Conservation (phyloP, 164 flowering plant species). For the Piper betle region DNA sequence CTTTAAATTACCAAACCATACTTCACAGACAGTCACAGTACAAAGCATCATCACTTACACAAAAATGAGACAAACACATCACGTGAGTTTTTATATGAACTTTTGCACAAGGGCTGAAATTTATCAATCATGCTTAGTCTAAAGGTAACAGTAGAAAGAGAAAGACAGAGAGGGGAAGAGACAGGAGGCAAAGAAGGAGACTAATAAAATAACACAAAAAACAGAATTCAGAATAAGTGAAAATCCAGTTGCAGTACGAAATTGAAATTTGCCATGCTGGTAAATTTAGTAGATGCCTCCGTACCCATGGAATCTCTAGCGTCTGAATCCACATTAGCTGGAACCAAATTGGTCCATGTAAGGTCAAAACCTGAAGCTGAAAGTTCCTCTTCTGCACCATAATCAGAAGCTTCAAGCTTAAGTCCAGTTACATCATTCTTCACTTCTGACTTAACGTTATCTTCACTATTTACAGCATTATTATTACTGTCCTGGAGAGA, state of each 20-base stretch:
- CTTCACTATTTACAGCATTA: constrained; percentile 13
- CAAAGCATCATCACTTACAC: too few relatives aligned
- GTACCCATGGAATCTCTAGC: constrained; percentile 23
- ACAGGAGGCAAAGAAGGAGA: too few relatives aligned
- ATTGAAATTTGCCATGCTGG: constrained; percentile 19
- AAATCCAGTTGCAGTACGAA: not conserved
- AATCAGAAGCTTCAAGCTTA: constrained; percentile 2
- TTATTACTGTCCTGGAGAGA: constrained; percentile 14
- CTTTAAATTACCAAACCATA: too few relatives aligned
- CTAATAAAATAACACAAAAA: too few relatives aligned
- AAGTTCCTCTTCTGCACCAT: constrained; percentile 12
- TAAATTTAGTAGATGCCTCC: constrained; percentile 14
- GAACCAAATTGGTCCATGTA: constrained; percentile 27
- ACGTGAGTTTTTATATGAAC: too few relatives aligned
- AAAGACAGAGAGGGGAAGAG: too few relatives aligned
- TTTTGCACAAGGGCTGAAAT: too few relatives aligned
- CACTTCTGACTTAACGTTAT: constrained; percentile 7
- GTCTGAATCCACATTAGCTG: constrained; percentile 11
- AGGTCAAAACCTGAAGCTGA: constrained; percentile 32
- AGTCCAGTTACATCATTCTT: constrained; percentile 13
- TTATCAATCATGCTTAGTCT: too few relatives aligned
- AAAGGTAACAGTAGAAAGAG: too few relatives aligned
- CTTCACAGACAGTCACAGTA: too few relatives aligned
- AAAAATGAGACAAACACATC: too few relatives aligned
- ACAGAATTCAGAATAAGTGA: not conserved